phyloP scores from a whole-genome alignment of 2,329 filamentous ascomycete genomes.

The Furcasterigmium furcatum region DNA sequence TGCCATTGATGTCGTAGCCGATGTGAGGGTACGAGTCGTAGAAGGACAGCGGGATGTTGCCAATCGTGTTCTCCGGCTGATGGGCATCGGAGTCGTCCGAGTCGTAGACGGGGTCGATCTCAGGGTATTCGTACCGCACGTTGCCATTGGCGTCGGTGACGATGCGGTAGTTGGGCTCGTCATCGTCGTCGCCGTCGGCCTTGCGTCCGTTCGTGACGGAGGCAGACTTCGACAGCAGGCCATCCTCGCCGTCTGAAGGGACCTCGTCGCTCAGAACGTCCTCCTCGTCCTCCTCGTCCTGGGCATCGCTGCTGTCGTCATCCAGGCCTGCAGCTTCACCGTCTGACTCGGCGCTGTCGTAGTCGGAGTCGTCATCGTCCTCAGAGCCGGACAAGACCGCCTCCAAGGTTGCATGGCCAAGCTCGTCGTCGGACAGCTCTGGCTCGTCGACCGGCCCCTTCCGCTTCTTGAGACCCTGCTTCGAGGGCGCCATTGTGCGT shows the following conservation, averaged over 20 bases:
- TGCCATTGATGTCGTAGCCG: conserved; percentile 98
- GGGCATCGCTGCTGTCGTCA: conserved; percentile 23
- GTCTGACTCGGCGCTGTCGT: conserved; percentile 34
- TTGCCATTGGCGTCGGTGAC: conserved; percentile 87
- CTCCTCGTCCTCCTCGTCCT: conserved; percentile 35
- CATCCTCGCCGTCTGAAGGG: conserved; percentile 33
- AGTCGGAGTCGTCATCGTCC: conserved; percentile 56
- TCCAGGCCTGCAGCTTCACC: conserved; percentile 24
- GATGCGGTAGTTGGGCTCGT: conserved; percentile 48
- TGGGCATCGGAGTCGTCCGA: conserved; percentile 89
- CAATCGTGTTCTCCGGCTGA: conserved; percentile 83
- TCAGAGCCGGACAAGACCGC: conserved; percentile 56
- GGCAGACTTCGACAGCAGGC: conserved; percentile 29
- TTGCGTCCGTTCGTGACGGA: conserved; percentile 16
- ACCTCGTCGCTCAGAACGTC: conserved; percentile 37
- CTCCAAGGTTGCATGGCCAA: conserved; percentile 50
- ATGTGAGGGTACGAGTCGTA: conserved; percentile 99
- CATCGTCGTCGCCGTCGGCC: conserved; percentile 27
- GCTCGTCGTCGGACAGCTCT: conserved; percentile 59
- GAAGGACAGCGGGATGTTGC: conserved; percentile 88
- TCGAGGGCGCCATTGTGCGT: conserved; percentile 32
- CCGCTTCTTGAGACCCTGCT: conserved; percentile 54
- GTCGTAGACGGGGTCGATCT: conserved; percentile 93
- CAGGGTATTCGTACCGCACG: conserved; percentile 85
- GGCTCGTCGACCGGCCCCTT: conserved; percentile 58